A percentile compares a stretch with the other conserved stretches of the same genome.
These are phyloP conservation scores for Fraxinus pennsylvanica DNA, from an alignment of 257 asterid species.

Conservation along the genomic window DNA sequence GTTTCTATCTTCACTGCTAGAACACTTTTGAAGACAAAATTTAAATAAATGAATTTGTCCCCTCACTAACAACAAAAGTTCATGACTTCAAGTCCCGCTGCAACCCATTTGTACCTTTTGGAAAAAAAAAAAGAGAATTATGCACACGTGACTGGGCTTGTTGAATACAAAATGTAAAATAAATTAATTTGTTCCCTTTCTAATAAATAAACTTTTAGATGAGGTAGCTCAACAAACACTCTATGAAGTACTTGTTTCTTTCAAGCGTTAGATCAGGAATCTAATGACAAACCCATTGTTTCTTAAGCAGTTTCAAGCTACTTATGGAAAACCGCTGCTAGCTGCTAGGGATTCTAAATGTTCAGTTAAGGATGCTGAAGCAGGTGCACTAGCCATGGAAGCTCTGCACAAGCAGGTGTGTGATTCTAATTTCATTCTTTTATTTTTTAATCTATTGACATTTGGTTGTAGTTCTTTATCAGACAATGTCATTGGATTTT, in stretches of 20 bases:
- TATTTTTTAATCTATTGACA: slow-evolving; percentile 7
- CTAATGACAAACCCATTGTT: slow-evolving; percentile 27
- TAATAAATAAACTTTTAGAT: too few species aligned
- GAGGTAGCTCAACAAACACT: background rate
- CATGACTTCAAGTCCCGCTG: background rate
- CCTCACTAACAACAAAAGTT: background rate
- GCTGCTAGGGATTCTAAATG: slow-evolving; percentile 97
- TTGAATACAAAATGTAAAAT: background rate
- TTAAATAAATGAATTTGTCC: background rate
- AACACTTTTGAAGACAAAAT: background rate
- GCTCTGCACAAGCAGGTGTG: slow-evolving; percentile 98
- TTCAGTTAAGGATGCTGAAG: slow-evolving; percentile 96
- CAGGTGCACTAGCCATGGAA: slow-evolving; percentile 96
- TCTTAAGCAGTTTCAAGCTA: slow-evolving; percentile 79
- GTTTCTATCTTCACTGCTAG: background rate
- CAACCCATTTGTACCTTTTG: background rate
- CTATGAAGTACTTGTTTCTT: slow-evolving; percentile 6
- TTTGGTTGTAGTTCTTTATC: slow-evolving; percentile 11
- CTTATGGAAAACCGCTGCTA: slow-evolving; percentile 88
- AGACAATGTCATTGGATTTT: slow-evolving; percentile 18
- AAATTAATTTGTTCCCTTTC: background rate
- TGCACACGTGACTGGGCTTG: background rate
- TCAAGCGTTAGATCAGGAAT: background rate
- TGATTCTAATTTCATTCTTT: slow-evolving; percentile 14
- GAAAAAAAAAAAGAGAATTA: background rate